Base-by-base conservation (phyloP, 768 basidiomycete genomes). In the Xerocomellus intermedius region DNA sequence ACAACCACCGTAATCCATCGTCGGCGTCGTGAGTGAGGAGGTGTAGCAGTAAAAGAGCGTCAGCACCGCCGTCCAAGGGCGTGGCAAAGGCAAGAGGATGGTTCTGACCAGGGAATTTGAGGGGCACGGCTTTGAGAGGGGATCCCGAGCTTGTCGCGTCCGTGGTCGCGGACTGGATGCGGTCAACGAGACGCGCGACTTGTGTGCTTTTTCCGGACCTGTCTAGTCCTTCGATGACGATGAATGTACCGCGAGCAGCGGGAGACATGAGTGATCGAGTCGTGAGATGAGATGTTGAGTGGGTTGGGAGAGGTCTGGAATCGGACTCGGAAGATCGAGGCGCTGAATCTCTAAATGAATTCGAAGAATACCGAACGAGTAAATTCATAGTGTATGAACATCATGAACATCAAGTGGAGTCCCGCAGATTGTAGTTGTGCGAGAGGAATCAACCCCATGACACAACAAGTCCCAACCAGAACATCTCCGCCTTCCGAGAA, bases 221-320 rank as follows among this genome's bases (percentile, higher is more conserved):
- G 69, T 98, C 96, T n/a, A 98, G 83, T 14, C 96, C 97, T 72
- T 98, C 95, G 48, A 98, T 79, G 36, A 94, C 94, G 66, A 98
- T 88, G 73, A 98, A 94, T 8, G 88, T 80, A 0, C 91, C 91
- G 16, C 88, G 79, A 2, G 64, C 9, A 52, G 60, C 38, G 21
- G 49, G 19, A 7, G 57, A 45, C 57, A 56, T 58, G 37, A 8
- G 28, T 12, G 10, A 44, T 19, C 21, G 32, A 28, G 48, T 13
- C 2, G 17, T 10, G 14, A 30, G 38, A 22, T 32, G 35, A 26
- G 22, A n/a, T 35, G 24, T 2, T 17, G 22, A 36, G 12, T 30
- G 28, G 28, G 28, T 30, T 30, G 28, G 2, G 28, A 30, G 2
- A 8, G 1, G 28, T 30, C 32, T 32, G 10, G 32, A 12, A 32